Conservation (phyloP, 495 filamentous ascomycete species). For the Barbatosphaeria neglecta region DNA sequence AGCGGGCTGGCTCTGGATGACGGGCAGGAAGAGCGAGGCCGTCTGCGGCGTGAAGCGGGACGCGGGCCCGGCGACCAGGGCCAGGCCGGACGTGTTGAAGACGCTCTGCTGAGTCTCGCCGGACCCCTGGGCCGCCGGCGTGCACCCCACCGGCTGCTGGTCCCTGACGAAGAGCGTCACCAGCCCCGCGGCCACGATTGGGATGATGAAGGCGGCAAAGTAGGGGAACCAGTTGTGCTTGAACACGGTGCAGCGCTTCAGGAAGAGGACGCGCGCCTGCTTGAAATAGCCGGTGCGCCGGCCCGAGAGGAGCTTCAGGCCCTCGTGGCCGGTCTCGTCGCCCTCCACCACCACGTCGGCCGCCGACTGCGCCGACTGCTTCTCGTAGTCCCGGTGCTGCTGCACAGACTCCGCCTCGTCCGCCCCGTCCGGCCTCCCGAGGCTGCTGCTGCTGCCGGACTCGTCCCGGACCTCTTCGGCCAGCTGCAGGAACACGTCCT, state of each 20-base stretch:
- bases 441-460: slow-evolving; percentile 8
- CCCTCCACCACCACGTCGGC: slow-evolving; percentile 9
- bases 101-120: slow-evolving; percentile 15
- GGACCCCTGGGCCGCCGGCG: slow-evolving; percentile 26
- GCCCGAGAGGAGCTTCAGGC: slow-evolving; percentile 55
- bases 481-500: slow-evolving; percentile 76
- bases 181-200: slow-evolving; percentile 62
- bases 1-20: slow-evolving; percentile 13
- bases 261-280: slow-evolving; percentile 63
- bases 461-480: slow-evolving; percentile 53
- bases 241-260: slow-evolving; percentile 65
- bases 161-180: slow-evolving; percentile 58
- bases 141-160: slow-evolving; percentile 46
- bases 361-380: slow-evolving; percentile 16
- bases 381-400: slow-evolving; percentile 1
- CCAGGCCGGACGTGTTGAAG: slow-evolving; percentile 20
- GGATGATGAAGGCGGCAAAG: slow-evolving; percentile 56
- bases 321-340: slow-evolving; percentile 14
- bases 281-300: slow-evolving; percentile 47
- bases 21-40: slow-evolving; percentile 31
- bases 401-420: background rate
- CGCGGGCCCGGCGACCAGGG: slow-evolving; percentile 52
- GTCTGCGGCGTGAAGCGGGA: slow-evolving; percentile 31
- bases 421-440: background rate
- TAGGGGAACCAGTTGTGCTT: slow-evolving; percentile 67